Percentiles rank a stretch among this genome's conserved stretches.
Conservation (phyloP, 179 eudicot genomes). For the Beta lomatogona region DNA sequence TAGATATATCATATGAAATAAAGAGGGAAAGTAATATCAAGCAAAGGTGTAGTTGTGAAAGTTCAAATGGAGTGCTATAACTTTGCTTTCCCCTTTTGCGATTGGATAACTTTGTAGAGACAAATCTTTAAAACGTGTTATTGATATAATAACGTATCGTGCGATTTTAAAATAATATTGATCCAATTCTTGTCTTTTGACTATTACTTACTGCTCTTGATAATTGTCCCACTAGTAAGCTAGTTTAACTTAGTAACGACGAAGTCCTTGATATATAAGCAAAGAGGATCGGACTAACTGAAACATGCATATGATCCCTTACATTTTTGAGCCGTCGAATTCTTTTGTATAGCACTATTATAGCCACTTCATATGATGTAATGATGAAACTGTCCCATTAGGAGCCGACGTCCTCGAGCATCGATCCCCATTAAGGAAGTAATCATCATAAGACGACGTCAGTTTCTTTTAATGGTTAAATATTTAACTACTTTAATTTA, state of each 20-base stretch:
- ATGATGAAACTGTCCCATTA: conserved; percentile 9
- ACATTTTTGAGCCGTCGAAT: background rate
- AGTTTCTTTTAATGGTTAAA: background rate
- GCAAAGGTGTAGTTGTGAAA: background rate
- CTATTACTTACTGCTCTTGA: conserved; percentile 2
- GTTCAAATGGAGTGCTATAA: background rate
- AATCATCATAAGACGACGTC: conserved; percentile 12
- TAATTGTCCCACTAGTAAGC: background rate
- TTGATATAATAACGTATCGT: background rate
- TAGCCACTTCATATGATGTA: background rate
- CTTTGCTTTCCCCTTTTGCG: background rate
- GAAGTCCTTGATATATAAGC: background rate
- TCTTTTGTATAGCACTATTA: background rate
- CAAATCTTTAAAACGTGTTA: conserved; percentile 1
- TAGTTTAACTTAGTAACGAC: background rate
- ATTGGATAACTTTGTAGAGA: background rate
- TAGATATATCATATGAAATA: too few relatives aligned
- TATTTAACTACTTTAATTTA: background rate
- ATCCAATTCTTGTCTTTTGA: background rate
- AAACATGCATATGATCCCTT: background rate
- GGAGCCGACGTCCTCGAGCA: conserved; percentile 23
- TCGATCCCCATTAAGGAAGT: conserved; percentile 26
- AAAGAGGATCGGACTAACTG: background rate
- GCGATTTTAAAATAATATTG: background rate
- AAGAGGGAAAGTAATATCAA: background rate